phyloP scores from a whole-genome alignment of 805 yeast genomes.

The Myxozyma neglecta region DNA sequence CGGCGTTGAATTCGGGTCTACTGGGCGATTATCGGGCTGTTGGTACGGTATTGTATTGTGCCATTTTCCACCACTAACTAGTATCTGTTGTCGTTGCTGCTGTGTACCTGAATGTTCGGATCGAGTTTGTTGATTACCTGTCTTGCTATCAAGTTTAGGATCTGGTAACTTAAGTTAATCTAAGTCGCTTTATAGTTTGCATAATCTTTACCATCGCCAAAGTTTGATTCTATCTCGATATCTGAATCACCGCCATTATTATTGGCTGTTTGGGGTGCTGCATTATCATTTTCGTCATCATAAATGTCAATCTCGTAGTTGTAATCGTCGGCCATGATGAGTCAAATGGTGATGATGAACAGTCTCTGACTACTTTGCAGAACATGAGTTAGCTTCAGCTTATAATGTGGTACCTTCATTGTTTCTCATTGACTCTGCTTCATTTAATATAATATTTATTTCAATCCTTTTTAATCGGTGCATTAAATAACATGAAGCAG shows the following conservation, averaged over 20 bases:
- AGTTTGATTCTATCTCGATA: conserved; percentile 13
- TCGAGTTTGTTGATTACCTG: background rate
- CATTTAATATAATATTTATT: too few relatives aligned
- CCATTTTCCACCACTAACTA: conserved; percentile 20
- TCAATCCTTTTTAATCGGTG: background rate
- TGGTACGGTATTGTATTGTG: conserved; percentile 13
- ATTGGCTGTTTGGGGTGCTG: background rate
- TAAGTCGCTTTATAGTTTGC: background rate
- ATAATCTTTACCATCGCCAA: conserved; percentile 5
- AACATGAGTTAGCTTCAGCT: too few relatives aligned
- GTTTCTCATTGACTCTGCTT: background rate
- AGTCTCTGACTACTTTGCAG: background rate
- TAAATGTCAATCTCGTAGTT: conserved; percentile 31
- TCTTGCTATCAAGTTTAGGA: background rate
- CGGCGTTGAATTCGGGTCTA: conserved; percentile 25
- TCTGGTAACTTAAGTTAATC: background rate
- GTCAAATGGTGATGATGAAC: background rate
- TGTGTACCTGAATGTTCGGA: background rate
- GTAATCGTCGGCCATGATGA: conserved; percentile 29
- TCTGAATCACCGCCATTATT: conserved; percentile 9
- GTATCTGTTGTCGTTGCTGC: background rate
- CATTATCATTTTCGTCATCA: conserved; percentile 26
- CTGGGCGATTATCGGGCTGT: conserved; percentile 25
- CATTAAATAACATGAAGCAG: background rate
- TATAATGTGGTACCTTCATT: background rate